phyloP scores from a whole-genome alignment of 1,284 basidiomycete genomes.

The Phenoliferia sp. region DNA sequence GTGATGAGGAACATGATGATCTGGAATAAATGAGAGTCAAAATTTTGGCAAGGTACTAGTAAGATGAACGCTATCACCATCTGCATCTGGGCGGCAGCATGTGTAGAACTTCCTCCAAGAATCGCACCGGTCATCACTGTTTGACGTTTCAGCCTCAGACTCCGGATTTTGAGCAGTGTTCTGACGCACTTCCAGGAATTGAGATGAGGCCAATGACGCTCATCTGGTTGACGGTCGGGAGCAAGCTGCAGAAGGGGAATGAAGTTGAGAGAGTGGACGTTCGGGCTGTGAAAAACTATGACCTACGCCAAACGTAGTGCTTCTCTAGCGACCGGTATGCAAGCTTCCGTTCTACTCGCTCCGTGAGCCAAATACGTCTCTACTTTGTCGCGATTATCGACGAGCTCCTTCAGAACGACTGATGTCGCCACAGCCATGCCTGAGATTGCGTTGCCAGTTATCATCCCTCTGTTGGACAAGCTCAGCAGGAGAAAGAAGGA shows the following conservation, averaged over 20 bases:
- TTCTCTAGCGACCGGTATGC: background rate
- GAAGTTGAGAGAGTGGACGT: no score
- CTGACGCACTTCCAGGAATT: background rate
- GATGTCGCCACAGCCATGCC: background rate
- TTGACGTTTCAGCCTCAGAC: background rate
- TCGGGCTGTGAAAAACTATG: background rate
- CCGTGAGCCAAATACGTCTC: constrained; percentile 4
- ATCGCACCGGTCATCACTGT: constrained; percentile 5
- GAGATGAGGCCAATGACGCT: constrained; percentile 1
- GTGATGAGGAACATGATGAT: constrained; percentile 6
- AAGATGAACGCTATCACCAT: background rate
- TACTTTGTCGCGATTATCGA: background rate
- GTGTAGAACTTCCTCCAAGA: background rate
- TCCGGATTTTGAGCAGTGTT: background rate
- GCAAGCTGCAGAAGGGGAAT: background rate
- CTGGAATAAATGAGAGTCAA: background rate
- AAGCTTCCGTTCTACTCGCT: background rate
- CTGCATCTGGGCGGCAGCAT: background rate
- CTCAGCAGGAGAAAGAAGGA: background rate
- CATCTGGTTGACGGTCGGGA: constrained; percentile 2
- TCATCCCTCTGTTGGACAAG: background rate
- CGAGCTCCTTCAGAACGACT: background rate
- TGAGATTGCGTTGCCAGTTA: constrained; percentile 2
- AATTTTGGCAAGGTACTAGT: background rate
- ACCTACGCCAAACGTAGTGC: background rate